phyloP scores from a whole-genome alignment of 2,329 filamentous ascomycete genomes.

The Xylariaceae sp. region DNA sequence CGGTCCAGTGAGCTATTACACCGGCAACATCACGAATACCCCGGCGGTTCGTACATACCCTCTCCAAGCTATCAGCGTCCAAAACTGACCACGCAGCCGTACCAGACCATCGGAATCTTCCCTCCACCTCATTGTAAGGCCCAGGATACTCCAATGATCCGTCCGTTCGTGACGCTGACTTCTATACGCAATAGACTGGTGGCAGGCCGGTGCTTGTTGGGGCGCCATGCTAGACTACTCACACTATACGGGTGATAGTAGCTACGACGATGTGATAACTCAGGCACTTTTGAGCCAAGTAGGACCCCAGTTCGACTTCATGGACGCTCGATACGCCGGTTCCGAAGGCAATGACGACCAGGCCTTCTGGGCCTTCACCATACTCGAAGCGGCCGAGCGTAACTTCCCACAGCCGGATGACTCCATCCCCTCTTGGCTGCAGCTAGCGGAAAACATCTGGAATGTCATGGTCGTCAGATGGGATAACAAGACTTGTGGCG shows the following conservation, averaged over 20 bases:
- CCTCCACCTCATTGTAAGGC: conserved; percentile 54
- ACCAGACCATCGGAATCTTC: conserved; percentile 54
- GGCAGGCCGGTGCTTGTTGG: conserved; percentile 61
- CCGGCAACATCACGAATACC: conserved; percentile 53
- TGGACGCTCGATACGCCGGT: conserved; percentile 50
- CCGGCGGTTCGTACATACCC: conserved; percentile 33
- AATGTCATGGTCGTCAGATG: conserved; percentile 65
- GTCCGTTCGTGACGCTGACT: conserved; percentile 8
- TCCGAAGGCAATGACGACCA: conserved; percentile 71
- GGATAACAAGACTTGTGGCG: conserved; percentile 61
- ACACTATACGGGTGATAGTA: conserved; percentile 57
- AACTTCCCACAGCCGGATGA: conserved; percentile 59
- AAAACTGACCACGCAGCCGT: conserved; percentile 10
- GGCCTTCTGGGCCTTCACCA: conserved; percentile 66
- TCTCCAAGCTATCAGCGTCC: not conserved
- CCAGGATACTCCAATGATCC: conserved; percentile 16
- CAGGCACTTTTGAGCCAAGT: conserved; percentile 55
- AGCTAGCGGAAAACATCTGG: conserved; percentile 66
- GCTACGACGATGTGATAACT: conserved; percentile 55
- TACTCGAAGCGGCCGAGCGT: conserved; percentile 63
- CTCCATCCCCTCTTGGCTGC: conserved; percentile 56
- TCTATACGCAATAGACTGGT: conserved; percentile 45
- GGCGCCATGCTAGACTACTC: conserved; percentile 67
- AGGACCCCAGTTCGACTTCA: conserved; percentile 54
- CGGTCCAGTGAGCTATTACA: conserved; percentile 51